Base-by-base conservation (phyloP, 2,329 filamentous ascomycete genomes). In the Penicillium sp. region DNA sequence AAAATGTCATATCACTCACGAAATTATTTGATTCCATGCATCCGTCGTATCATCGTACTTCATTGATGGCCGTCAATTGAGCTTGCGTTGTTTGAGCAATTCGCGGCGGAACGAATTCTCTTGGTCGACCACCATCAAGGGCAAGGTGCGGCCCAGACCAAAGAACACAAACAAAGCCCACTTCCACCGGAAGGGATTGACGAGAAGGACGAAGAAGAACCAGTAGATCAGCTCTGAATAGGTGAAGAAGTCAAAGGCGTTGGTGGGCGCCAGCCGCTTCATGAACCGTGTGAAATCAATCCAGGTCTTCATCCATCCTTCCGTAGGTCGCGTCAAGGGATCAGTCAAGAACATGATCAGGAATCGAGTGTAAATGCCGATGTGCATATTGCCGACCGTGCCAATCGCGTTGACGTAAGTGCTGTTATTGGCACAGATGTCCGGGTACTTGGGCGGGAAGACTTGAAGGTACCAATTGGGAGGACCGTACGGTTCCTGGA, bases 161-260 rank as follows among this genome's bases (percentile, higher is more conserved):
- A 88, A 88, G 62, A 95, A 86, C 13, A 95, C 89, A 67, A 95
- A 95, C 0, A 86, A 68, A 0, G 87, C 89, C 91, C 90, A 95
- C 76, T 95, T 95, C 90, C 90, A 95, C 7, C 90, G 78, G 71
- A 95, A 95, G 0, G 91, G 91, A 66, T 95, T 95, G 62, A 94
- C 81, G 4, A 81, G 75, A 34, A 93, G 84, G 50, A 87, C 87
- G 65, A 94, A 95, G 5, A 84, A 68, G 59, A 93, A 94, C 91
- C 90, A 95, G 78, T 89, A 95, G 4, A 94, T 67, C 44, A 95
- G 75, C 71, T 96, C 91, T 0, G 88, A 80, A 63, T 95, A 95
- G 0, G 91, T 95, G 68, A 95, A 94, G 75, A 95, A 95, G 68
- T 95, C 90, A 63, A 95, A 93, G 0, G 90, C 89, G 0, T 83